Base-by-base conservation (phyloP, 2,329 filamentous ascomycete genomes). In the Aureobasidium sp. region DNA sequence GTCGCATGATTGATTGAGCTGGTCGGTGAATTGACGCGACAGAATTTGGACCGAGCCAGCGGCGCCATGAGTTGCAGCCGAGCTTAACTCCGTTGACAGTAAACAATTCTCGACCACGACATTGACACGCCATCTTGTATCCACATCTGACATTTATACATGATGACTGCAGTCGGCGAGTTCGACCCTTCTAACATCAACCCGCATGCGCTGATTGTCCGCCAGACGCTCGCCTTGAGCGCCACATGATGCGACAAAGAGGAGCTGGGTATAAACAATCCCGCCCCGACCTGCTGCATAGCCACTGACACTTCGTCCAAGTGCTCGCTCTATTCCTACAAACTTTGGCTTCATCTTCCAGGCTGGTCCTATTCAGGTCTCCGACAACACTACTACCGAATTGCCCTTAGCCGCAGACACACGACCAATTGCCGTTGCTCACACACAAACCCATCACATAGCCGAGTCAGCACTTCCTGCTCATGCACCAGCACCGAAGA, bases 191-290 rank as follows among this genome's bases (percentile, higher is more conserved):
- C 1, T 3, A 27, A 2, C 20, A 12, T 3, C 4, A 10, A 3
- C 7, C 2, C 32, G 7, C 36, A 29, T 10, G 29, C 41, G 37
- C 51, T 55, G 51, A 55, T 42, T 41, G n/a, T 23, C 29, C n/a
- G 34, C 1, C 41, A 62, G 61, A 46, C 13, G 59, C 36, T n/a
- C 61, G 64, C 23, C 56, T 62, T 48, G 64, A 62, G 47, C 62
- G 62, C 37, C 64, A 64, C 36, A 63, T 66, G 36, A 61, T 62
- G 59, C 64, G 64, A 50, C 62, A 64, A 29, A 41, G 64, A 47
- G 64, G 64, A 23, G 62, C 62, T 42, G 62, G 62, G 64, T 65
- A 62, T 29, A 60, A 42, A n/a, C 37, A 29, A 17, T 15, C n/a
- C 4, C 7, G 1, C 7, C 2, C 8, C 2, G 1, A 37, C 12